Base-by-base conservation (phyloP, 768 basidiomycete genomes). In the Phanerochaete sordida region DNA sequence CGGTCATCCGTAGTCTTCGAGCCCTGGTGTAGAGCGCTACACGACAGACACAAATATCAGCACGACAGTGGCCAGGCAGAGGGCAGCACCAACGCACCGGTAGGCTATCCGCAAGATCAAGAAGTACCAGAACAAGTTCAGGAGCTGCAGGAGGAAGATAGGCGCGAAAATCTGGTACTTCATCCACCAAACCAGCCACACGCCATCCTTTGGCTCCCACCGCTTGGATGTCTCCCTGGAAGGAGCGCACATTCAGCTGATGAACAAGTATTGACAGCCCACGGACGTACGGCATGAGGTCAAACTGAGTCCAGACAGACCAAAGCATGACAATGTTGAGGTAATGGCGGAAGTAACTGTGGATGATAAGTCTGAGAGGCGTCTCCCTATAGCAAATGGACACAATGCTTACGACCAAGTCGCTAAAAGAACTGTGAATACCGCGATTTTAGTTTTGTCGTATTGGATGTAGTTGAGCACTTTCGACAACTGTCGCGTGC, bases 111-210 rank as follows among this genome's bases (percentile, higher is more conserved):
- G 85, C 70, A 82, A 73, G 71, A 98, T 94, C 27, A 94, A 78
- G 74, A 79, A 85, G 72, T 91, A 96, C 95, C 95, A 98, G 79
- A 97, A 97, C 26, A 96, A 60, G 70, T 98, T 98, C 66, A 99
- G 79, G 43, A 84, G 65, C 70, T 95, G 93, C 16, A 99, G 79
- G 0, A 93, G 74, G 6, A 85, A 62, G 58, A 98, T 75, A 0
- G 94, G 89, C 0, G 74, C 61, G 66, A 95, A 91, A 54, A 96
- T 83, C 64, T 94, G 92, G 66, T 84, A 87, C 66, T 79, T 83
- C 83, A 95, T 87, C 91, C 93, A 98, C 68, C 73, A 68, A 1
- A 73, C 78, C 62, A 96, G 74, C 79, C 87, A 95, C 8, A 79
- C 81, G 2, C 93, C 94, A 19, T 82, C 77, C 21, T 76, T 64